Base-by-base conservation (phyloP, 192 early-diverging fungal species). In the Dissophora globulifera region DNA sequence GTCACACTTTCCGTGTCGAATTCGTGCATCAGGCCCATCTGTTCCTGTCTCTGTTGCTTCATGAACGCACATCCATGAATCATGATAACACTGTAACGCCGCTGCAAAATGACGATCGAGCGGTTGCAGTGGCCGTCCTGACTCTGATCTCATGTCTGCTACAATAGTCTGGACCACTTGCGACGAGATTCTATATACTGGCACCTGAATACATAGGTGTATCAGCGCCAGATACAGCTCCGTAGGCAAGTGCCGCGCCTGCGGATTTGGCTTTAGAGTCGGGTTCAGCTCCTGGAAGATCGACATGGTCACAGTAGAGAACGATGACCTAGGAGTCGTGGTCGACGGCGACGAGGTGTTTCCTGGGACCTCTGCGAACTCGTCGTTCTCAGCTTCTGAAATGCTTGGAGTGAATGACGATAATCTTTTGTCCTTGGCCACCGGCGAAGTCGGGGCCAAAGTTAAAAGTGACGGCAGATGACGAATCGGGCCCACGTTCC, bases 121-220 rank as follows among this genome's bases (percentile, higher is more conserved):
- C 50, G 22, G 33, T 16, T 30, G 7, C 3, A 53, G 26, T 19
- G 31, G 50, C 13, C 38, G 57, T 32, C 46, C 63, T 26, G 46
- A 47, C 4, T 41, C 45, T 25, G 46, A 38, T 6, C 40, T 47
- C 58, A 76, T 60, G 29, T 76, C 72, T 2, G n/a, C 33, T 8
- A 76, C 38, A 27, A 76, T 66, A 4, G 72, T 76, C 52, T 57
- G 60, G 4, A 76, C 72, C 12, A 76, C 52, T 29, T 61, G 62
- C 3, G 72, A 66, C 9, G 72, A 67, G 13, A 62, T 60, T 8
- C 47, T 45, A 46, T 41, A 67, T 15, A 54, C 46, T 27, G 72
- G 64, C 0, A 67, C 40, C 11, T 67, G 72, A 33, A 67, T 61
- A 10, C 63, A 67, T 33, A 76, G 15, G 32, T 76, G 72, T 8